Evolutionary conservation across 805 yeast species (phyloP), one percentile per base, ranked within the genome.

Genomic region (Lachancea sp.): DNA sequence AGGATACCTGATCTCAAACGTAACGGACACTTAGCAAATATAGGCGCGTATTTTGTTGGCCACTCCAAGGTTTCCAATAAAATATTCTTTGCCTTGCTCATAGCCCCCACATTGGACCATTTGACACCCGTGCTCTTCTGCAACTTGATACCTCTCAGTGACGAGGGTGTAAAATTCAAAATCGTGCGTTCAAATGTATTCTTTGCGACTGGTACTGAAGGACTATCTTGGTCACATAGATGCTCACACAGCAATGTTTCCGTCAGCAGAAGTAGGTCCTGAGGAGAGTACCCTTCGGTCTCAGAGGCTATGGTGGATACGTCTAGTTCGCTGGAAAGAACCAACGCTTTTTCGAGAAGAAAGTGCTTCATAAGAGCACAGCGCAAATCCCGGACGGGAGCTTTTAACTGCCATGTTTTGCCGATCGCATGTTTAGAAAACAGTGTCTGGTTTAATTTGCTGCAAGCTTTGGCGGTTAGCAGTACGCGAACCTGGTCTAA

Each of bases 41-140:
- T 86, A 5, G 97, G 96, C 0, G 96, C 94, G 56, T 90, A 90
- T 53, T 81, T 87, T 1, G 95, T 86, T 2, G 98, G 98, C 97
- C 97, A 90, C 55, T 92, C 97, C 24, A 90, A 64, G 0, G 97
- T 92, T 56, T 90, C 97, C 38, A 87, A 60, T 8, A 90, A 63
- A 0, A 86, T 67, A 8, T 73, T 68, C 55, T 90, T 90, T 1
- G 94, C 92, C 12, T 78, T 82, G 15, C 65, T 65, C 40, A 90
- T 66, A 0, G 97, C 98, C 5, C 97, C 98, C 48, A 90, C 86
- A 50, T 88, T 95, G 2, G 69, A 52, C 98, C 98, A 90, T 34
- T 74, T 72, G 0, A 79, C 75, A 9, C 56, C 54, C 2, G 56
- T 56, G 1, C 77, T 63, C 52, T 84, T 87, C 49, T 87, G 87